phyloP scores from a whole-genome alignment of 2,329 filamentous ascomycete species.

The Metarhizium anisopliae region DNA sequence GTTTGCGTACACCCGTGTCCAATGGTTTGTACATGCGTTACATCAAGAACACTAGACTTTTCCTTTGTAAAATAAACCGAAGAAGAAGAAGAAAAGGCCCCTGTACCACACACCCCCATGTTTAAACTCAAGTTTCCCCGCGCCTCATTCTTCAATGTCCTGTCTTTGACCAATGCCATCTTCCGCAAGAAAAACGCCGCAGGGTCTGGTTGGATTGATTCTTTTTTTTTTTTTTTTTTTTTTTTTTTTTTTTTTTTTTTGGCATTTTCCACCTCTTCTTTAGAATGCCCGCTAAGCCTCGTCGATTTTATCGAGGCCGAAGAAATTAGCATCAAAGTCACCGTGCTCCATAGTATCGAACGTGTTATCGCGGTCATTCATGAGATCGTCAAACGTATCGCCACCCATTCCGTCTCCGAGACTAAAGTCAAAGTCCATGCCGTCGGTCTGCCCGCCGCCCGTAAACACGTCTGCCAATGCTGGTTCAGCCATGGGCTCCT shows the following conservation, averaged over 20 bases:
- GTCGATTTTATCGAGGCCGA: conserved; percentile 26
- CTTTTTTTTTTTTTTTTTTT: background rate
- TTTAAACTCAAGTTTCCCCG: background rate
- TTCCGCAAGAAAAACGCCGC: no score
- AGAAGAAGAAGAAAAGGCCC: no score
- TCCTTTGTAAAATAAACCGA: background rate
- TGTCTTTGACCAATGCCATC: no score
- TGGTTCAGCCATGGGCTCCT: conserved; percentile 16
- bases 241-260: background rate
- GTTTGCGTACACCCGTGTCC: background rate
- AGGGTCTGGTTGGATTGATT: no score
- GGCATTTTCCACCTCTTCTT: background rate
- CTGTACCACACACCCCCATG: background rate
- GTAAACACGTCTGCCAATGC: conserved; percentile 38
- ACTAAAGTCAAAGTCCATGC: conserved; percentile 25
- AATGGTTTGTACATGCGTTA: background rate
- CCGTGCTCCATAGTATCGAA: conserved; percentile 33
- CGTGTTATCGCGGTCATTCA: conserved; percentile 30
- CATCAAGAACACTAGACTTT: background rate
- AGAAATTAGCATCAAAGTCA: conserved; percentile 39
- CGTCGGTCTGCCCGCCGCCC: conserved; percentile 31
- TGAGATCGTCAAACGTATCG: conserved; percentile 42
- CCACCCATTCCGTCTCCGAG: conserved; percentile 20
- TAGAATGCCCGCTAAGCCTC: conserved; percentile 8
- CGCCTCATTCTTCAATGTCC: background rate